Base-by-base conservation (phyloP, 1,284 basidiomycete genomes). In the Ceratobasidium sp. region DNA sequence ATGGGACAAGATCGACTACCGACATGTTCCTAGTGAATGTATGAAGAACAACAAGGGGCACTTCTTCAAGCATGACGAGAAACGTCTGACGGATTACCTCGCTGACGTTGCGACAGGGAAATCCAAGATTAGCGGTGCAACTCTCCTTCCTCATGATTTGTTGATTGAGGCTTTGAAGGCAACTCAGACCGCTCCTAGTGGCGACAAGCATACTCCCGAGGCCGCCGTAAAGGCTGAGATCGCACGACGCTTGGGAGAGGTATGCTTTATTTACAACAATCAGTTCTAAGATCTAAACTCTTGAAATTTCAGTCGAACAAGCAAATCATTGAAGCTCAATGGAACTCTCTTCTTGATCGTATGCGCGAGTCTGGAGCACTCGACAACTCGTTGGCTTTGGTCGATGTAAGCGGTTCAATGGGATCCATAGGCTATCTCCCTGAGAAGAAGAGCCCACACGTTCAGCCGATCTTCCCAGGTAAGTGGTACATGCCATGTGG, bases 331-430 rank as follows among this genome's bases (percentile, higher is more conserved):
- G 85, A 91, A 73, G 84, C 83, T 0, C 91, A 92, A 77, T 92
- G 90, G 91, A 83, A 84, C 70, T 80, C 86, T 0, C 81, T 92
- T 36, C 80, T 92, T 21, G 79, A 82, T 16, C 82, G 83, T 8
- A 79, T 92, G 9, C 80, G 82, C 14, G 85, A 86, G 46, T 81
- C 85, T 0, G 88, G 89, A 0, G 78, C 80, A 10, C 76, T 92
- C 46, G 84, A 88, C 0, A 90, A 87, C 75, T 83, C 85, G 8
- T 79, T 92, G n/a, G 90, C 90, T 0, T 77, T 92, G 12, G 91
- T 89, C 77, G 91, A 92, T 76, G 89, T 92, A 14, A 90, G 88
- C 0, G 90, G 88, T 0, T 90, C 88, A 0, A 92, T 92, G 90
- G 88, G 88, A 0, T 50, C 45, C 3, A 55, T 78, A 9, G 8